Base-by-base conservation (phyloP, 1,139 yeast genomes). In the Geotrichum reessii region DNA sequence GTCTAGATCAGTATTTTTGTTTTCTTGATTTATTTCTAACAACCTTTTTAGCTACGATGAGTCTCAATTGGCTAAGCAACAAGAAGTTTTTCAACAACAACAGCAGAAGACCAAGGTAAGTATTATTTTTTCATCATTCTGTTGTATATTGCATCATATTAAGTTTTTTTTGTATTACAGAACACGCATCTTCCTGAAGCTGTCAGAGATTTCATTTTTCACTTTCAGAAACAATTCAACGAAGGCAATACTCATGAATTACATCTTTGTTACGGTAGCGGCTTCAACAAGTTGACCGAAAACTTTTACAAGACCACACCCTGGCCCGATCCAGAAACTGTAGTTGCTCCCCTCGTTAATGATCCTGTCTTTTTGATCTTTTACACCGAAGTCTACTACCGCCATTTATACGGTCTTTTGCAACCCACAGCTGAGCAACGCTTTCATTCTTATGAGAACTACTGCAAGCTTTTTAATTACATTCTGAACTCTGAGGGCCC, bases 351-450 rank as follows among this genome's bases (percentile, higher is more conserved):
- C 22, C 63, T 78, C 44, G 81, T 78, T 50, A 69, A 76, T 59
- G 81, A 78, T 63, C 76, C 75, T 62, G 73, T 72, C 24, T 78
- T 78, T 64, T 66, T 78, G 60, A 74, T 76, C 46, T 70, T 78
- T 53, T 78, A 78, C 71, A 73, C 79, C 22, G 81, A 78, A 67
- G 75, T 78, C 53, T 78, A 78, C 69, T 78, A 76, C 70, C 74
- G 81, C 63, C 82, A 78, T 63, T 67, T 78, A 56, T 77, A 78
- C 62, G 78, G 81, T 52, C 72, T 73, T 56, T 66, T 76, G 42
- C 71, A 71, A 48, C 80, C 81, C 52, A 70, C 76, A 6, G 66
- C 77, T 51, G 79, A 76, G 65, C 78, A 78, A 61, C 71, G 80
- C 58, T 71, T 78, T 53, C 78, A 75, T 47, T 77, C 81, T 6